Base-by-base conservation (phyloP, 495 filamentous ascomycete genomes). In the Pyronema omphalodes region DNA sequence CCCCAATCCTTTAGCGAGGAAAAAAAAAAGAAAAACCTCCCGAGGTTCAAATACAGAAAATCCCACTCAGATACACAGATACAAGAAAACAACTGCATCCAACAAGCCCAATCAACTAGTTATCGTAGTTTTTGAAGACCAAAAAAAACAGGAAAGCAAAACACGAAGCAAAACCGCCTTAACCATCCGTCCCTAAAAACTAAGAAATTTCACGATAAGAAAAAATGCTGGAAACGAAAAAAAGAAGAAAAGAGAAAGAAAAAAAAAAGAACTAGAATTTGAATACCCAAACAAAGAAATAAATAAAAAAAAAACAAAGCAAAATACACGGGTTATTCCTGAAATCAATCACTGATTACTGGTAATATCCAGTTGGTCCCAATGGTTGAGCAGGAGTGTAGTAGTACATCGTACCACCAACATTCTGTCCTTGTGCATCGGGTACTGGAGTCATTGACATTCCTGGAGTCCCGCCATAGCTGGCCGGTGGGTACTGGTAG, bases 351-450 rank as follows among this genome's bases (percentile, higher is more conserved):
- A 54, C 17, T 39, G 1, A 29, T 15, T 11, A 35, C 18, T 14
- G 40, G 29, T 46, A 44, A 54, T 35, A 44, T 15, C 39, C 39
- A 17, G 40, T 23, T 29, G 23, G 23, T 12, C 48, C 48, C 12
- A 34, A n/a, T 17, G 23, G 19, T 39, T 54, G 52, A 7, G 52
- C 39, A 4, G 52, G 52, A 12, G 81, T 76, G 63, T 86, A 89
- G 62, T 84, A 91, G 67, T 84, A 91, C 9, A 72, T 67, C 59
- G 83, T 71, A 76, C 82, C 45, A 82, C 75, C 50, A 81, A 65
- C 59, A 58, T 66, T 60, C 59, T 69, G 68, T 40, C 63, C 67
- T 15, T 63, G 66, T 12, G 56, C 74, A 51, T 71, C 65, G 41
- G 59, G 77, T 53, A 70, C 70, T 57, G 67, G 74, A 45, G 68